Conservation (phyloP, 257 asterid genomes). For the Rauvolfia tetraphylla region DNA sequence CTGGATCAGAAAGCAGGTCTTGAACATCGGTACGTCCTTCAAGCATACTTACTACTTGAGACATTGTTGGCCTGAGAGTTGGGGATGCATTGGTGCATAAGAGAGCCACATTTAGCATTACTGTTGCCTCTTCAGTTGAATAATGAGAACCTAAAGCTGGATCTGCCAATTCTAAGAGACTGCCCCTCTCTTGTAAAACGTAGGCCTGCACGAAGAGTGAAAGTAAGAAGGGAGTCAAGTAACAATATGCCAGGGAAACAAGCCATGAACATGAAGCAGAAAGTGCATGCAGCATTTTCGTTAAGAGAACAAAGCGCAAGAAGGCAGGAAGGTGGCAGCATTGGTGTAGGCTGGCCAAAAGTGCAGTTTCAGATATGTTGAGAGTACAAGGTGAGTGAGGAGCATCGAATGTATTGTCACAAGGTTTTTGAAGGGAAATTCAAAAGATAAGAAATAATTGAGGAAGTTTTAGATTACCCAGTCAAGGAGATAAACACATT, state of each 20-base stretch:
- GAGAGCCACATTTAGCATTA: constrained; percentile 68
- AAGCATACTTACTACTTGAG: constrained; percentile 91
- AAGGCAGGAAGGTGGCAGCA: neutral
- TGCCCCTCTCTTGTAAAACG: constrained; percentile 76
- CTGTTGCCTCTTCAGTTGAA: constrained; percentile 62
- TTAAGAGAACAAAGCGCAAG: neutral
- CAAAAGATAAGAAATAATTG: neutral
- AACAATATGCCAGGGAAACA: neutral
- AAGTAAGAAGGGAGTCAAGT: neutral
- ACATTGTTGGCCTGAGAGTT: constrained; percentile 77
- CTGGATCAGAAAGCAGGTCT: constrained; percentile 75
- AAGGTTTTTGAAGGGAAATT: too few relatives aligned
- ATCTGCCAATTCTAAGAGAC: constrained; percentile 69
- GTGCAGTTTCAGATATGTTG: neutral
- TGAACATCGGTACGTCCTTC: constrained; percentile 79
- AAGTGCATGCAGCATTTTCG: neutral
- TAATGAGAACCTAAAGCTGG: constrained; percentile 63
- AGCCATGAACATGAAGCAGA: neutral
- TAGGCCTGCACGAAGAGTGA: constrained; percentile 53
- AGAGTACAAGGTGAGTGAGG: neutral
- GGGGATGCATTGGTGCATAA: constrained; percentile 82
- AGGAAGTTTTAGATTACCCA: constrained; percentile 49
- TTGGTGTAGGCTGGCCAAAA: too few relatives aligned
- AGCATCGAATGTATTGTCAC: neutral
- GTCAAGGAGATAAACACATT: constrained; percentile 79